Evolutionary conservation across 768 basidiomycete species (phyloP), one percentile per base, ranked within the genome.

Genomic region (Phallus indusiatus): DNA sequence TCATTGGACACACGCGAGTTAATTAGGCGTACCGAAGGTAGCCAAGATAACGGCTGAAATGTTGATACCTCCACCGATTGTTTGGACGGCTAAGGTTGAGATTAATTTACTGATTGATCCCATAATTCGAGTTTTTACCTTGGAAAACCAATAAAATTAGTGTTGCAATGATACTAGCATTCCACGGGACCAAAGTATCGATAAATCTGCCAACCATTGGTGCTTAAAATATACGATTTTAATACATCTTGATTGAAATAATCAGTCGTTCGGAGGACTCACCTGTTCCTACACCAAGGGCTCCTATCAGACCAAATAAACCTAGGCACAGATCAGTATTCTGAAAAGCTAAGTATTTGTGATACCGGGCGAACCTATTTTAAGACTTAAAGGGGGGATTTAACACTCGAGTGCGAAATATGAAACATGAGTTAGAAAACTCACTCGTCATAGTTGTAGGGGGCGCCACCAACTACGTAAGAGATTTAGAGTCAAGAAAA

Each of bases 151-250:
- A 49, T 24, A 83, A 73, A 53, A 70, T 63, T 33, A 77, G 22
- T 6, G 82, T 74, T 8, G 79, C 80, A 48, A 83, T 65, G 28
- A 92, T 73, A 8, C 86, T 81, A 7, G 85, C 85, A 56, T 85
- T 83, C 90, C 90, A 94, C 0, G 86, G 85, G 0, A 88, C 76
- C 35, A 92, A 75, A 5, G 70, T 72, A 71, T 93, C 90, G 57
- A 93, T 78, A 12, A 81, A 63, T 48, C 77, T 78, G 0, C 91
- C 92, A 33, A 82, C 77, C 18, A 90, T 61, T 0, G 90, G 90
- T 0, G 85, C 86, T 59, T 33, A 14, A n/a, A 2, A 51, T 33
- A 9, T 18, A 52, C 9, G 11, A 37, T 2, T n/a, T 33, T n/a
- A 22, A 9, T 8, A 82, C 72, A 6, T 89, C 86, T 22, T 84